Conservation (phyloP, 257 asterid species). For the Solanum virginianum region DNA sequence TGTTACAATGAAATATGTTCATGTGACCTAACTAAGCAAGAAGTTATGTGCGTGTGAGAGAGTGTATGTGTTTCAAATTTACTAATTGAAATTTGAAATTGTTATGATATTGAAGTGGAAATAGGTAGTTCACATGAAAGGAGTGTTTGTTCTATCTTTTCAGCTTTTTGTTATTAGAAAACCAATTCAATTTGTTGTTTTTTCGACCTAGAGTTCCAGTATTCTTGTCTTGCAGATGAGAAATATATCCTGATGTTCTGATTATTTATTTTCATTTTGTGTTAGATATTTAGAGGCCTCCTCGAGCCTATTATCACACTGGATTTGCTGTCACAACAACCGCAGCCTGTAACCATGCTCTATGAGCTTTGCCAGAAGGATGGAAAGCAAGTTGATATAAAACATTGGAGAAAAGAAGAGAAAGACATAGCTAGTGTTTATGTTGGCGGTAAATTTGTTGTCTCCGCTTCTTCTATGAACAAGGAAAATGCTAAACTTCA, state of each 20-base stretch:
- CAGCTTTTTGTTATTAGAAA: background rate
- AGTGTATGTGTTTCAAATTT: background rate
- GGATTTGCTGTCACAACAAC: constrained; percentile 44
- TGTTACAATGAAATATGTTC: background rate
- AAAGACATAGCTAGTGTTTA: constrained; percentile 36
- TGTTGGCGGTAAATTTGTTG: constrained; percentile 46
- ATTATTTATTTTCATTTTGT: background rate
- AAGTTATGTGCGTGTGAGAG: background rate
- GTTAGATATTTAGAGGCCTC: constrained; percentile 41
- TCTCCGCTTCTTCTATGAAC: constrained; percentile 49
- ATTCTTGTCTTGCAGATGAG: background rate
- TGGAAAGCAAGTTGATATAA: constrained; percentile 42
- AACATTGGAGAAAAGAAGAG: constrained; percentile 29
- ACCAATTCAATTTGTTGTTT: background rate
- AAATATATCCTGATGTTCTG: background rate
- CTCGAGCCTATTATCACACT: constrained; percentile 59
- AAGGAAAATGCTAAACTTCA: constrained; percentile 65
- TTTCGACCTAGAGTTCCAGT: background rate
- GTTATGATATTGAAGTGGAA: background rate
- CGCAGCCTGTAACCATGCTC: constrained; percentile 76
- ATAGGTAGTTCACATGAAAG: background rate
- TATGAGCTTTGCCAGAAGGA: constrained; percentile 59
- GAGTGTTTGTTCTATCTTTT: background rate
- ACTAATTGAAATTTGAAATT: background rate
- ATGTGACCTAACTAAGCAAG: background rate